Conservation (phyloP, 2,329 filamentous ascomycete genomes). For the Ascochyta lentis region DNA sequence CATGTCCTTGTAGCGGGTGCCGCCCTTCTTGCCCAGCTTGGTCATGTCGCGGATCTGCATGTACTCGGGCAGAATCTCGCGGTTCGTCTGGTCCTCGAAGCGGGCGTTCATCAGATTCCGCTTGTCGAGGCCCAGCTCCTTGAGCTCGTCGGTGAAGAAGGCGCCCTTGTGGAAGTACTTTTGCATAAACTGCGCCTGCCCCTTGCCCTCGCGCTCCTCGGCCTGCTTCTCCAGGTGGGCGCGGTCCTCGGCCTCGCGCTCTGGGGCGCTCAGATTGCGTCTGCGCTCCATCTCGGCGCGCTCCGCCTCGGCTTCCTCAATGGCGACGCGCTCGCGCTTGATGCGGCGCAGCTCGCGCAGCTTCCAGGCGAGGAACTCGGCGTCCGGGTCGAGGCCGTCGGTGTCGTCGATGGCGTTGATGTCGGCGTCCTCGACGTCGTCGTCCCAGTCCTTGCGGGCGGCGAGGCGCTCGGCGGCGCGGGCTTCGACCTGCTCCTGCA, state of each 20-base stretch:
- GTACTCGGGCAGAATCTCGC: constrained; percentile 84
- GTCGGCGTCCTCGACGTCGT: constrained; percentile 67
- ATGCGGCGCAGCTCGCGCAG: constrained; percentile 88
- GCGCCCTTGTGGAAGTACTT: constrained; percentile 97
- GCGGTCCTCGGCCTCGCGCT: constrained; percentile 84
- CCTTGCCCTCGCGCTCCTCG: constrained; percentile 74
- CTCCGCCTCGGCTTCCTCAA: constrained; percentile 84
- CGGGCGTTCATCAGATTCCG: constrained; percentile 85
- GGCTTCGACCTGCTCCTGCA: constrained; percentile 88
- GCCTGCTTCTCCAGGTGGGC: constrained; percentile 78
- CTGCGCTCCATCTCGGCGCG: constrained; percentile 88
- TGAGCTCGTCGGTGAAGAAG: constrained; percentile 86
- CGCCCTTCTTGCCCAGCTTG: constrained; percentile 88
- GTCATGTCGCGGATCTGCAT: constrained; percentile 94
- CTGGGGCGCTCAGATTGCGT: constrained; percentile 83
- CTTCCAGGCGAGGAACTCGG: constrained; percentile 92
- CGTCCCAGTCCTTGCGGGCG: constrained; percentile 86
- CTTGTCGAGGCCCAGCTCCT: constrained; percentile 75
- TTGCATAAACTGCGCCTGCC: constrained; percentile 89
- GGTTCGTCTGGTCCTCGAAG: constrained; percentile 85
- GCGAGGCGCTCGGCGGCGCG: constrained; percentile 76
- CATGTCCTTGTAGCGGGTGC: constrained; percentile 88
- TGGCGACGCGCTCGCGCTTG: constrained; percentile 82
- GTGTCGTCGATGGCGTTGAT: constrained; percentile 85
- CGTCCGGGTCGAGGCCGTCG: constrained; percentile 84